Evolutionary conservation across 139 green algal species (phyloP), one percentile per base, ranked within the genome.

Genomic region (Micractinium sp.): DNA sequence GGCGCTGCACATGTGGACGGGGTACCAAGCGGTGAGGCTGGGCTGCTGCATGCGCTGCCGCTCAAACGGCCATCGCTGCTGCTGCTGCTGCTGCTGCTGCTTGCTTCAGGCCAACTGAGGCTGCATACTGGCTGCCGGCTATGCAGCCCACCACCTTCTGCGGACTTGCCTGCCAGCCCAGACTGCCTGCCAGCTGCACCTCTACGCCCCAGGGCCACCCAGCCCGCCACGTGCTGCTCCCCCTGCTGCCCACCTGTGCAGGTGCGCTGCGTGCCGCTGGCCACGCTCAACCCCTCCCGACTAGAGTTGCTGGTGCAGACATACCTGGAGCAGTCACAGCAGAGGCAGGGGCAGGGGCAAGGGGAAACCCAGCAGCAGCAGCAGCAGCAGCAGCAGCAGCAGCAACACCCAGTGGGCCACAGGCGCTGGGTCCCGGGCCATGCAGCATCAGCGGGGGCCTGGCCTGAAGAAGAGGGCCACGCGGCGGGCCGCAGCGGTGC

Each of bases 251-350:
- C 73, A 16, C 2, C n/a, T n/a, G 39, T 63, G 53, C 82, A 79
- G 76, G 90, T 82, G 33, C 81, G 69, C 39, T 73, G 81, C 47
- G 95, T 96, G 36, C 95, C 95, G 0, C 90, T 97, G 39, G 80
- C 91, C n/a, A 96, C 93, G 2, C 91, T 97, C 85, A 96, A 96
- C 89, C 88, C 89, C 36, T 95, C 92, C 0, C 89, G 94, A 2
- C 88, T 96, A 60, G 92, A 95, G 90, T 85, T 95, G 81, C 90
- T 95, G 7, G 63, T 78, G 18, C 56, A 20, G 78, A 85, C 61
- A 7, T 90, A 60, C 39, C 69, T 77, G 22, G 53, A 78, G 53
- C 56, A 41, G 36, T 38, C 31, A 35, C 81, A 76, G 73, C 47
- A 36, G 33, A 4, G 35, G 31, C 69, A 89, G 85, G 71, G 38